Percentiles rank a stretch among this genome's conserved stretches.
phyloP scores from a whole-genome alignment of 1,284 basidiomycete species.

The Coniferiporia sulphurascens region DNA sequence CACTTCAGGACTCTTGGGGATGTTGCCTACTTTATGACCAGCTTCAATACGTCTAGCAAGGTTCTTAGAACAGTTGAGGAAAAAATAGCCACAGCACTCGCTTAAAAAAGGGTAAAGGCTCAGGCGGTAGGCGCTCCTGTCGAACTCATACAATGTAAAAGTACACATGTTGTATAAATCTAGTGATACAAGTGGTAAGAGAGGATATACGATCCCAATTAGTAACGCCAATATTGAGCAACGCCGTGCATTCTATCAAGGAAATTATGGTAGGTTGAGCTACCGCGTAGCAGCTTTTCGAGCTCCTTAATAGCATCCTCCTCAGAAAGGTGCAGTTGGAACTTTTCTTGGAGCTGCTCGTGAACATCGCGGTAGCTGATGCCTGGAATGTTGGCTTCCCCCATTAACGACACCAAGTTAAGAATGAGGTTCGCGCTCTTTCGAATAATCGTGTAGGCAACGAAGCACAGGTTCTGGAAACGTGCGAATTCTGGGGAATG shows the following conservation, averaged over 20 bases:
- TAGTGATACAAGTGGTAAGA: neutral
- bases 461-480: conserved; percentile 96
- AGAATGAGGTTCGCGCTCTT: conserved; percentile 98
- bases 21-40: conserved; percentile 93
- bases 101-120: neutral
- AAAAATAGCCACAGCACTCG: conserved; percentile 46
- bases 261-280: conserved; percentile 89
- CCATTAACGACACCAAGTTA: conserved; percentile 95
- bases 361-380: conserved; percentile 89
- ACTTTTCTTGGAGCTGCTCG: conserved; percentile 93
- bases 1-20: conserved; percentile 90
- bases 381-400: conserved; percentile 96
- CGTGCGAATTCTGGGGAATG: conserved; percentile 87
- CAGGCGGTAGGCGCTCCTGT: neutral
- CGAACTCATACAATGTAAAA: conserved; percentile 13
- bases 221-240: conserved; percentile 81
- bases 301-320: conserved; percentile 98
- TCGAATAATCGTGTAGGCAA: conserved; percentile 91
- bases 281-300: conserved; percentile 90
- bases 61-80: conserved; percentile 58
- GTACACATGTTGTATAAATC: conserved; percentile 13
- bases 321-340: conserved; percentile 88
- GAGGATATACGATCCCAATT: neutral
- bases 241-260: conserved; percentile 89
- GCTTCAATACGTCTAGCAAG: conserved; percentile 64